Conservation (phyloP, 345 rosid genomes). For the Hibiscus syriacus region DNA sequence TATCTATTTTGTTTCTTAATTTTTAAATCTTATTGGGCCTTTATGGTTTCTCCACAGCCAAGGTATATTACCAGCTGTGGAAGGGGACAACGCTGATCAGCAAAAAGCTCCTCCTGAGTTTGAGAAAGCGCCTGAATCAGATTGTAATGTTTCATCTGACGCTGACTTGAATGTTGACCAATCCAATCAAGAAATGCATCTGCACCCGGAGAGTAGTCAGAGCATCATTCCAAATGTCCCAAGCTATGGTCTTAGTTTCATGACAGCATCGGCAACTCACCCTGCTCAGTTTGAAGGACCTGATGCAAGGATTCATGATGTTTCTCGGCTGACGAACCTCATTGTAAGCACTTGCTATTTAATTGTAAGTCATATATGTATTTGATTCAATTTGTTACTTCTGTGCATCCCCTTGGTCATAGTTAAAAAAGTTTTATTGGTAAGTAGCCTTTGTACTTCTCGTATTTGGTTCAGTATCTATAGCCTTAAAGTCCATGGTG, state of each 20-base stretch:
- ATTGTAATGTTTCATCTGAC: constrained; percentile 15
- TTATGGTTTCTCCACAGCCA: constrained; percentile 26
- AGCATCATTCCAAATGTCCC: constrained; percentile 45
- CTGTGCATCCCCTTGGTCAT: too few relatives aligned
- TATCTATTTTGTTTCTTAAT: not conserved
- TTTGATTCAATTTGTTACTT: too few relatives aligned
- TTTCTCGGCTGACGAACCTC: constrained; percentile 28
- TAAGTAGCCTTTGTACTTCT: not conserved
- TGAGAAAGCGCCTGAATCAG: constrained; percentile 28
- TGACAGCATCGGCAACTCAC: constrained; percentile 43
- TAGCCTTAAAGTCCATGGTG: too few relatives aligned
- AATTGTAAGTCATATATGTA: too few relatives aligned
- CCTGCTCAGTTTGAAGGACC: constrained; percentile 36
- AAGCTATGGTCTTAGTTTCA: constrained; percentile 40
- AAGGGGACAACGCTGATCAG: too few relatives aligned
- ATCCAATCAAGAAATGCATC: constrained; percentile 28
- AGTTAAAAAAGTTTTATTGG: too few relatives aligned
- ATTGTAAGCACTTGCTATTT: too few relatives aligned
- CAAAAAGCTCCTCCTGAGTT: constrained; percentile 26
- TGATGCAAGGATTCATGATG: constrained; percentile 45
- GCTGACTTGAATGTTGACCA: constrained; percentile 28
- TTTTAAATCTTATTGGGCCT: not conserved
- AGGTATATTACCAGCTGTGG: constrained; percentile 27
- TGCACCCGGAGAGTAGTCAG: constrained; percentile 39
- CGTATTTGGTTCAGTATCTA: not conserved